Percentiles rank a stretch among this genome's conserved stretches.
phyloP scores from a whole-genome alignment of 495 filamentous ascomycete genomes.

The Penicillium psychrofluorescens region DNA sequence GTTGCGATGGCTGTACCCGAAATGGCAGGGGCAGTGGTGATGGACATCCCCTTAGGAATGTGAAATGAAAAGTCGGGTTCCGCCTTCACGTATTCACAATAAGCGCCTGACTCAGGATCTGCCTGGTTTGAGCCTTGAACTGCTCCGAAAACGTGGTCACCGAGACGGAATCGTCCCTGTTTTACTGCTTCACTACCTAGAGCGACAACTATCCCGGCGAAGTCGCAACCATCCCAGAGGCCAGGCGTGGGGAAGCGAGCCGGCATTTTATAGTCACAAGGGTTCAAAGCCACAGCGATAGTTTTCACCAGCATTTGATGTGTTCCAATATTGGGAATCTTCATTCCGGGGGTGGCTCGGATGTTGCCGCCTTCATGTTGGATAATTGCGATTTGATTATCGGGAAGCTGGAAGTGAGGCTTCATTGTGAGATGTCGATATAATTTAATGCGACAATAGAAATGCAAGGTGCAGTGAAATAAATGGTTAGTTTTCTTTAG shows the following conservation, averaged over 20 bases:
- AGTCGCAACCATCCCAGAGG: conserved; percentile 35
- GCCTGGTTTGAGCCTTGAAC: conserved; percentile 28
- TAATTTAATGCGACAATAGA: not conserved
- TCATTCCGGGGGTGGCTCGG: conserved; percentile 6
- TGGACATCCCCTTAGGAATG: conserved; percentile 6
- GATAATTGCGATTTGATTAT: conserved; percentile 11
- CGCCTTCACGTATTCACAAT: conserved; percentile 24
- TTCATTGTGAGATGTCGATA: not conserved
- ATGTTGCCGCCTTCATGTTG: conserved; percentile 15
- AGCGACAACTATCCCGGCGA: conserved; percentile 30
- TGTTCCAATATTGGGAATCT: conserved; percentile 13
- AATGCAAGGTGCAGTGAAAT: too few relatives aligned
- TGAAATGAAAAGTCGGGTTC: conserved; percentile 17
- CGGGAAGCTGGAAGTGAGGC: not conserved
- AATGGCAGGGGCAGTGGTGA: conserved; percentile 4
- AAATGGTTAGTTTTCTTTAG: too few relatives aligned
- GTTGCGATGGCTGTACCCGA: conserved; percentile 20
- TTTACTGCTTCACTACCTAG: conserved; percentile 13
- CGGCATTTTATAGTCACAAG: conserved; percentile 37
- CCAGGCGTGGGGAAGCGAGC: conserved; percentile 24
- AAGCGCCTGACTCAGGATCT: conserved; percentile 23
- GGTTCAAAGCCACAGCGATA: conserved; percentile 38
- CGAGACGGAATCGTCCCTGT: conserved; percentile 12
- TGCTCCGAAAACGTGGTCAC: conserved; percentile 23
- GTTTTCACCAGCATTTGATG: conserved; percentile 22